Conservation (phyloP, 2,329 filamentous ascomycete genomes). For the Huntiella bhutanensis region DNA sequence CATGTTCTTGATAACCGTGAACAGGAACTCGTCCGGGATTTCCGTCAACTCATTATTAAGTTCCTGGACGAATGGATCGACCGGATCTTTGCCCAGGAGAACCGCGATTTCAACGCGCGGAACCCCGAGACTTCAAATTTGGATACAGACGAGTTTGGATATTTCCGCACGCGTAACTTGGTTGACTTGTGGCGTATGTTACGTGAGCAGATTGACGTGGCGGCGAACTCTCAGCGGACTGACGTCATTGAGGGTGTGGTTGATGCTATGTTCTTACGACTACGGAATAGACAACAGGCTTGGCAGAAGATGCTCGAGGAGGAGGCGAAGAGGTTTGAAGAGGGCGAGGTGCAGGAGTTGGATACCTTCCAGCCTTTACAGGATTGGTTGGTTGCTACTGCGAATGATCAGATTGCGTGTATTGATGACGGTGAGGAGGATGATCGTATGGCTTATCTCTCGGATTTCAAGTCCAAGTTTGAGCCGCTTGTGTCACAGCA, state of each 20-base stretch:
- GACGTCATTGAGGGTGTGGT: conserved; percentile 92
- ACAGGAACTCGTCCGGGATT: conserved; percentile 77
- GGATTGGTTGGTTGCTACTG: conserved; percentile 91
- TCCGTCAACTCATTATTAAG: conserved; percentile 85
- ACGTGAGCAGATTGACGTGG: conserved; percentile 74
- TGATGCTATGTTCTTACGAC: conserved; percentile 81
- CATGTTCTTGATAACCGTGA: conserved; percentile 84
- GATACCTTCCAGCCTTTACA: conserved; percentile 62
- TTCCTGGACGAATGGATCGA: conserved; percentile 97
- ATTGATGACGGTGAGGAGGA: conserved; percentile 79
- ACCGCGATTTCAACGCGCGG: conserved; percentile 60
- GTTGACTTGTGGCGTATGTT: conserved; percentile 97
- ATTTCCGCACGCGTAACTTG: conserved; percentile 78
- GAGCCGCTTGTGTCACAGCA: conserved; percentile 61
- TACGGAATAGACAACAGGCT: conserved; percentile 62
- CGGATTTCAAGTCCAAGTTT: conserved; percentile 69
- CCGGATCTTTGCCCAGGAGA: conserved; percentile 68
- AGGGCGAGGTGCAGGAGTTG: conserved; percentile 29
- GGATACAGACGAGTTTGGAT: conserved; percentile 73
- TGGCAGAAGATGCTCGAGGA: conserved; percentile 83
- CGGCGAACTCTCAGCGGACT: conserved; percentile 62
- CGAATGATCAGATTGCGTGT: conserved; percentile 96
- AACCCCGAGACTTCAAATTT: conserved; percentile 56
- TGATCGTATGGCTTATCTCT: conserved; percentile 61
- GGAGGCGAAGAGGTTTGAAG: conserved; percentile 58